Evolutionary conservation across 2,329 filamentous ascomycete genomes (phyloP).

Genomic region (Basipetospora chlamydospora): DNA sequence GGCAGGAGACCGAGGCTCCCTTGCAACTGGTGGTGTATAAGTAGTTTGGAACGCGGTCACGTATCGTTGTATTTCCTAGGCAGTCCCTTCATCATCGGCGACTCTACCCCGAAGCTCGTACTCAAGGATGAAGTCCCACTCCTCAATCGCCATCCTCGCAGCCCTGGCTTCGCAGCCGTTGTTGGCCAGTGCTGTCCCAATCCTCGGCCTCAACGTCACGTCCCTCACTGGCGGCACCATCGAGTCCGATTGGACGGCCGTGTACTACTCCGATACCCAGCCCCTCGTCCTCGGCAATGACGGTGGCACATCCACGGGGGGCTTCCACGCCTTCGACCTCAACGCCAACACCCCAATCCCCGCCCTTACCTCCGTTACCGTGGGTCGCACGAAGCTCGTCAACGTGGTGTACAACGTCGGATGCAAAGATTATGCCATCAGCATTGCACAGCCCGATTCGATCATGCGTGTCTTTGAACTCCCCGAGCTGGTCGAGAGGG

Average conservation of each 20-base stretch:
- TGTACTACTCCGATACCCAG: conserved; percentile 20
- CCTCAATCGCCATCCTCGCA: too few relatives aligned
- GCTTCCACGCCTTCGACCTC: conserved; percentile 23
- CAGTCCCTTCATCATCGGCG: too few relatives aligned
- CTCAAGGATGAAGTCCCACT: too few relatives aligned
- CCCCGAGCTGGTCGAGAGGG: conserved; percentile 15
- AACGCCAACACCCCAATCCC: conserved; percentile 15
- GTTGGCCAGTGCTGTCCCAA: too few relatives aligned
- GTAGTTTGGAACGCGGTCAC: too few relatives aligned
- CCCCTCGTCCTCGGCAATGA: conserved; percentile 31
- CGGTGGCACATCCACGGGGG: conserved; percentile 25
- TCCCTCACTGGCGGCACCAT: conserved; percentile 20
- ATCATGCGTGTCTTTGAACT: conserved; percentile 24
- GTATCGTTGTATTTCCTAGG: too few relatives aligned
- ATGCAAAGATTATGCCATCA: conserved; percentile 22
- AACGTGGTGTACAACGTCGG: conserved; percentile 22
- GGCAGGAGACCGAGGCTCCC: too few relatives aligned
- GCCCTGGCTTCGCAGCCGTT: too few relatives aligned
- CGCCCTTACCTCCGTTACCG: conserved; percentile 16
- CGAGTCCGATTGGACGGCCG: conserved; percentile 25
- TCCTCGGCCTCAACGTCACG: conserved; percentile 16
- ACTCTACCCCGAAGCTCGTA: too few relatives aligned
- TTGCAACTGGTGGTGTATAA: too few relatives aligned
- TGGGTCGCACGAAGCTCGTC: conserved; percentile 31
- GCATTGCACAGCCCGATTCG: conserved; percentile 27